A percentile compares a stretch with the other conserved stretches of the same genome.
phyloP scores from a whole-genome alignment of 2,329 filamentous ascomycete genomes.

The Fusarium newnesense region DNA sequence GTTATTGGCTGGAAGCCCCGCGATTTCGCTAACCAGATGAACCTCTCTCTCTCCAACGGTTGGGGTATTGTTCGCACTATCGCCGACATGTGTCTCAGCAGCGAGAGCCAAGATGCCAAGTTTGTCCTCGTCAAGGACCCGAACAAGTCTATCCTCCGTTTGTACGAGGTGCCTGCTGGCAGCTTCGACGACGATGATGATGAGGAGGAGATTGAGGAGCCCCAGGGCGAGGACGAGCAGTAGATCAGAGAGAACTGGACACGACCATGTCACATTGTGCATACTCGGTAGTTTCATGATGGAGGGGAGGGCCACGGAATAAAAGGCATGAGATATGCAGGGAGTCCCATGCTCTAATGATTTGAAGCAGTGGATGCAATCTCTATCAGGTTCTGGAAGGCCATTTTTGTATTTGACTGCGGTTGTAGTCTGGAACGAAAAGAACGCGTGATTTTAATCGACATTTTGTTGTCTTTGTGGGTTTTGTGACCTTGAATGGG shows the following conservation, averaged over 20 bases:
- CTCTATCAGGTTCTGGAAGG: constrained; percentile 28
- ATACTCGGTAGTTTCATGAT: constrained; percentile 27
- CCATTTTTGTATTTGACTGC: constrained; percentile 22
- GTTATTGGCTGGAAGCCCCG: constrained; percentile 98
- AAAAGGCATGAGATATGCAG: constrained; percentile 36
- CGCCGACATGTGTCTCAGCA: constrained; percentile 88
- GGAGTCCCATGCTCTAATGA: constrained; percentile 44
- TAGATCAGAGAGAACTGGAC: constrained; percentile 17
- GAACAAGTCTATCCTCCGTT: constrained; percentile 92
- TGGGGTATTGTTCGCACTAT: constrained; percentile 99
- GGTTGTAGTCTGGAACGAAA: constrained; percentile 38
- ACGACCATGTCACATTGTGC: constrained; percentile 6
- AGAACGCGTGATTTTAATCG: constrained; percentile 42
- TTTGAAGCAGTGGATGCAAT: constrained; percentile 43
- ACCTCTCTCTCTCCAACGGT: constrained; percentile 93
- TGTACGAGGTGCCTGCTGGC: constrained; percentile 89
- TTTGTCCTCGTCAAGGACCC: constrained; percentile 89
- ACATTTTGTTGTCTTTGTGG: neutral
- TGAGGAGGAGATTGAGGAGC: constrained; percentile 67
- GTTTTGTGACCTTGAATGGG: neutral
- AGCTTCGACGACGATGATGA: constrained; percentile 91
- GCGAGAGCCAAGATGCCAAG: constrained; percentile 81
- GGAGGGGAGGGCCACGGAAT: constrained; percentile 10
- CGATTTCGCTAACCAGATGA: constrained; percentile 98
- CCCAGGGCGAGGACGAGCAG: constrained; percentile 43